Conservation (phyloP, 2,329 filamentous ascomycete species). For the Penicillium sp. region DNA sequence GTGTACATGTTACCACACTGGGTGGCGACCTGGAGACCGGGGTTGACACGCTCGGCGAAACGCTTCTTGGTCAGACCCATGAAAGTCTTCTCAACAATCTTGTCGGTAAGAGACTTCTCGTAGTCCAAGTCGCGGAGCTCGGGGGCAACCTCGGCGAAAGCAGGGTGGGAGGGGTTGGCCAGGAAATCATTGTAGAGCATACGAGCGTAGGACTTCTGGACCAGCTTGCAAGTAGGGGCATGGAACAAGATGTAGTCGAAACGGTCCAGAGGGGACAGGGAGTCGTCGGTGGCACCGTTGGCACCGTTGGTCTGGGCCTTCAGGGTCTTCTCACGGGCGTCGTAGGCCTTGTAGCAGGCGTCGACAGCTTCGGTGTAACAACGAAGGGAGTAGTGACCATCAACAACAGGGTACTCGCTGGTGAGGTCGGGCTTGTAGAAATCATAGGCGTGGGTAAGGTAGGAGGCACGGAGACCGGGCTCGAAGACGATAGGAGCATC, state of each 20-base stretch:
- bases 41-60: slow-evolving; percentile 73
- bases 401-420: slow-evolving; percentile 82
- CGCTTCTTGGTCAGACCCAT: slow-evolving; percentile 81
- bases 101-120: slow-evolving; percentile 74
- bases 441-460: slow-evolving; percentile 82
- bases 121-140: slow-evolving; percentile 78
- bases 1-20: slow-evolving; percentile 68
- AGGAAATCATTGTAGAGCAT: slow-evolving; percentile 86
- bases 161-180: slow-evolving; percentile 62
- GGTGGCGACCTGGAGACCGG: slow-evolving; percentile 72
- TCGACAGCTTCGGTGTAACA: slow-evolving; percentile 82
- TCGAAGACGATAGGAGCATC: slow-evolving; percentile 74
- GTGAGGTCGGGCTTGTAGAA: slow-evolving; percentile 89
- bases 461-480: slow-evolving; percentile 73
- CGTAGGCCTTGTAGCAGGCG: slow-evolving; percentile 77
- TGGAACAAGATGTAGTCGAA: slow-evolving; percentile 85
- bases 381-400: slow-evolving; percentile 77
- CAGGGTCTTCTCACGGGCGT: slow-evolving; percentile 65
- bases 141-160: slow-evolving; percentile 71
- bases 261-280: slow-evolving; percentile 68
- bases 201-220: slow-evolving; percentile 79
- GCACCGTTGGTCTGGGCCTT: slow-evolving; percentile 48
- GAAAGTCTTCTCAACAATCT: slow-evolving; percentile 82
- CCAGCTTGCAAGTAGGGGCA: slow-evolving; percentile 81
- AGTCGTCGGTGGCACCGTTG: slow-evolving; percentile 48